Evolutionary conservation across 495 filamentous ascomycete species (phyloP).

Genomic region (Aspergillus cristatus): DNA sequence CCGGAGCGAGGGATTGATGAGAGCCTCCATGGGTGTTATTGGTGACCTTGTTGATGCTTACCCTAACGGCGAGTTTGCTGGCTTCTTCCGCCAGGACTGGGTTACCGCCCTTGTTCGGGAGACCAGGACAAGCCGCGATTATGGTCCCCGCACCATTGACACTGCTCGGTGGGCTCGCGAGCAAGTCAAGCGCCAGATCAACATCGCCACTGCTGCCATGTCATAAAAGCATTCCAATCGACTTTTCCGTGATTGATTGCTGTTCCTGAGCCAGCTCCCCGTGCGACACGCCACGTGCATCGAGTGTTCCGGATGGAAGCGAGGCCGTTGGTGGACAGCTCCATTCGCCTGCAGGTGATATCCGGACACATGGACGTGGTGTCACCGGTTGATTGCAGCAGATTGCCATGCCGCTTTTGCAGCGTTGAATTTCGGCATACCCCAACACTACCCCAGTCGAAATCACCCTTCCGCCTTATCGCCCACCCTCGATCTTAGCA

Average conservation of each 20-base stretch:
- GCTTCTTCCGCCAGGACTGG: slow-evolving; percentile 86
- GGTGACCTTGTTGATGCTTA: slow-evolving; percentile 93
- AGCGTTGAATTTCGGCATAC: slow-evolving; percentile 4
- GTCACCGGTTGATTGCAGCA: slow-evolving; percentile 8
- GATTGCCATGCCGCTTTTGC: slow-evolving; percentile 2
- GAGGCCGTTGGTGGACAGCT: no score
- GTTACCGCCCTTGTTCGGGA: slow-evolving; percentile 79
- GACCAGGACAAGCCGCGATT: slow-evolving; percentile 75
- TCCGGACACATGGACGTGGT: slow-evolving; percentile 7
- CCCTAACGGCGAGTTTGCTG: slow-evolving; percentile 75
- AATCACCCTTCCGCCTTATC: neutral
- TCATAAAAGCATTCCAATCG: slow-evolving; percentile 15
- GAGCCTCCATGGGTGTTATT: slow-evolving; percentile 90
- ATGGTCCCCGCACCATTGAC: slow-evolving; percentile 71
- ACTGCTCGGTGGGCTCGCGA: slow-evolving; percentile 96
- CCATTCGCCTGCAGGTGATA: neutral
- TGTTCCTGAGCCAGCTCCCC: slow-evolving; percentile 5
- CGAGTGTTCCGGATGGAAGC: no score
- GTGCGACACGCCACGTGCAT: slow-evolving; percentile 2
- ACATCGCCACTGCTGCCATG: slow-evolving; percentile 30
- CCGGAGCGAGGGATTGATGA: slow-evolving; percentile 83
- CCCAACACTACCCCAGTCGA: neutral
- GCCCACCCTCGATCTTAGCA: neutral
- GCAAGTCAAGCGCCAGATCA: slow-evolving; percentile 87
- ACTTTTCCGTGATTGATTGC: slow-evolving; percentile 1